Evolutionary conservation across 2,329 filamentous ascomycete genomes (phyloP).

Genomic region (Xylariaceae sp.): DNA sequence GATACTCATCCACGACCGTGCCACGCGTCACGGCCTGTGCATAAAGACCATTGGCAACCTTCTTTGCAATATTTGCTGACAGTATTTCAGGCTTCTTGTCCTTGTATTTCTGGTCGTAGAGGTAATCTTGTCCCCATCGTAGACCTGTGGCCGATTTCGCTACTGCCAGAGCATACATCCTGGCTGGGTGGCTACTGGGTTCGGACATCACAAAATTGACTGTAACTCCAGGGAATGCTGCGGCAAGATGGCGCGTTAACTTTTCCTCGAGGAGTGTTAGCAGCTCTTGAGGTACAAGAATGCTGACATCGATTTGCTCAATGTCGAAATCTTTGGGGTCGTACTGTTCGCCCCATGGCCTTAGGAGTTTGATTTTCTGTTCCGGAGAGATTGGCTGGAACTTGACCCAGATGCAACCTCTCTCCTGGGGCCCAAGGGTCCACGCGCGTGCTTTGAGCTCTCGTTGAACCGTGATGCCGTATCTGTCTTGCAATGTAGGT

Average conservation of each 20-base stretch:
- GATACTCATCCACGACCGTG: constrained; percentile 49
- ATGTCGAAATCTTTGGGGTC: constrained; percentile 33
- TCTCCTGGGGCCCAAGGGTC: constrained; percentile 42
- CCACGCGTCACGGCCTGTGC: constrained; percentile 44
- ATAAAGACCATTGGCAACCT: constrained; percentile 45
- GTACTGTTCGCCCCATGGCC: constrained; percentile 20
- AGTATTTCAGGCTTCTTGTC: constrained; percentile 38
- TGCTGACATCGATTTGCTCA: constrained; percentile 47
- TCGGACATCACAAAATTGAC: constrained; percentile 46
- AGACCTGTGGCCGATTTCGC: constrained; percentile 46
- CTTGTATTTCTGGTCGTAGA: constrained; percentile 38
- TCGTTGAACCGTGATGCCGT: constrained; percentile 47
- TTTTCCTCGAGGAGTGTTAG: constrained; percentile 40
- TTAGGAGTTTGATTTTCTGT: constrained; percentile 37
- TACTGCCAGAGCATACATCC: constrained; percentile 57
- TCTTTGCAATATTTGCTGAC: constrained; percentile 40
- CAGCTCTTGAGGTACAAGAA: constrained; percentile 47
- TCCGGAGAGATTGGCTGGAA: constrained; percentile 40
- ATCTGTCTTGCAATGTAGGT: constrained; percentile 50
- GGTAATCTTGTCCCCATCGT: constrained; percentile 50
- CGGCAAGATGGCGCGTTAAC: constrained; percentile 40
- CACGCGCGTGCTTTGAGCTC: constrained; percentile 48
- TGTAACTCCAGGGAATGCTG: constrained; percentile 43
- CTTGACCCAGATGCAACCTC: constrained; percentile 46
- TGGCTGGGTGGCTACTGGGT: constrained; percentile 49